Evolutionary conservation across 495 filamentous ascomycete species (phyloP), one percentile per base, ranked within the genome.

Genomic region (Aspergillus funiculosus): DNA sequence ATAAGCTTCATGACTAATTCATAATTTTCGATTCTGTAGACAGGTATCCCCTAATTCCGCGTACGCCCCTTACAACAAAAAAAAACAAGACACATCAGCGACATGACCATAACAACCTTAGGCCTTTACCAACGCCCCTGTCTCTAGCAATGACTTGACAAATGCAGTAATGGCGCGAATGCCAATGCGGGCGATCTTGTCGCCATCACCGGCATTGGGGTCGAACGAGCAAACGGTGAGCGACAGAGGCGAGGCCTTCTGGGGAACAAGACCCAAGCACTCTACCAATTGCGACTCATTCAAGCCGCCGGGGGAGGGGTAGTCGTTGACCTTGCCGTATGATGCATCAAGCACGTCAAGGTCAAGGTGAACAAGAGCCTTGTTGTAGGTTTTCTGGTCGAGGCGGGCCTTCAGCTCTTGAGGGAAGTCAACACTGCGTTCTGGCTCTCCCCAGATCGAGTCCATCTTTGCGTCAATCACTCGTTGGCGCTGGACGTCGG

Each of bases 251-350:
- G 11, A 36, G 0, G 27, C 18, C 28, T 35, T 46, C 17, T 30
- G 45, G 4, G 53, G 51, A n/a, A 62, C 43, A 17, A 56, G 5
- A 5, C 32, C 51, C 56, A 62, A 51, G 19, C 56, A 57, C 1
- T 25, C 25, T 6, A 62, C 25, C 19, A 62, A 24, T 1, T 57
- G 56, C 5, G 19, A n/a, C 31, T 59, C 51, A 13, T 51, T 29
- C 37, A 62, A 18, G 1, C 59, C 53, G 0, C 53, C 56, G 9
- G 48, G 48, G 1, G 56, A 59, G 7, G 53, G 56, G 46, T 54
- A 62, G 39, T 59, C 56, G 48, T 62, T 59, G 6, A 57, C 53
- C 28, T 57, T 58, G 4, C 59, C 59, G 25, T 53, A 55, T 4
- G 46, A 50, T 0, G 39, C 53, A 39, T 59, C 59, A 20, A 57